Evolutionary conservation across 2,329 filamentous ascomycete species (phyloP).

Genomic region (Lasiodiplodia citricola): DNA sequence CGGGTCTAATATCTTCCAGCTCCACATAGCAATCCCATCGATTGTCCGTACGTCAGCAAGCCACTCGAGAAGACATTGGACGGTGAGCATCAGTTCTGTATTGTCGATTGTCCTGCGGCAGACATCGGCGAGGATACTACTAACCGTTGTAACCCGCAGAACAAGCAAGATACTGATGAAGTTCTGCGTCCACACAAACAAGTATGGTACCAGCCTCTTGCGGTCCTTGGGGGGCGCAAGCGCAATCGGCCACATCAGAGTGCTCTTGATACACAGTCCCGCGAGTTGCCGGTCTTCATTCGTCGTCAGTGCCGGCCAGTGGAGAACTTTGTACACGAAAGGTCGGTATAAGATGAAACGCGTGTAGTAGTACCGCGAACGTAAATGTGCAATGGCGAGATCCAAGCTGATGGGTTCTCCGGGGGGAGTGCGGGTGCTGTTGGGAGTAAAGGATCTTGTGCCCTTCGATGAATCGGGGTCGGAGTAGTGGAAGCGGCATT

Average conservation of each 20-base stretch:
- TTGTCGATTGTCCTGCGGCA: conserved; percentile 55
- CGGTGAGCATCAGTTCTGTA: conserved; percentile 57
- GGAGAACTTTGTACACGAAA: conserved; percentile 32
- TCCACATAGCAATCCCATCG: conserved; percentile 62
- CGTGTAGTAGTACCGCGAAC: conserved; percentile 32
- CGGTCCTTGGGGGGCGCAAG: conserved; percentile 62
- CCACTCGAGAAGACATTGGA: conserved; percentile 63
- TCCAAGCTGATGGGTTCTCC: not conserved
- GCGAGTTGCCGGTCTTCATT: conserved; percentile 60
- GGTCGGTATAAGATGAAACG: conserved; percentile 31
- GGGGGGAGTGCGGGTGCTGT: not conserved
- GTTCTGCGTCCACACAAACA: conserved; percentile 68
- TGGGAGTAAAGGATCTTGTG: conserved; percentile 1
- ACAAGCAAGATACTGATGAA: conserved; percentile 64
- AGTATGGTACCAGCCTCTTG: conserved; percentile 64
- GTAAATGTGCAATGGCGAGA: conserved; percentile 29
- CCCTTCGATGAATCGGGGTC: not conserved
- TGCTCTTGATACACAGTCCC: conserved; percentile 62
- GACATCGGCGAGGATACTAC: conserved; percentile 58
- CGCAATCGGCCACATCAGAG: conserved; percentile 65
- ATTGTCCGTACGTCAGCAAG: conserved; percentile 61
- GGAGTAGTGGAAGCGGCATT: conserved; percentile 37
- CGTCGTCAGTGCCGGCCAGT: conserved; percentile 60
- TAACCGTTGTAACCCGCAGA: conserved; percentile 59
- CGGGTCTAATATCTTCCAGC: conserved; percentile 46